Conservation (phyloP, 108 stramenopile genomes). For the Cyclotella distinguenda region DNA sequence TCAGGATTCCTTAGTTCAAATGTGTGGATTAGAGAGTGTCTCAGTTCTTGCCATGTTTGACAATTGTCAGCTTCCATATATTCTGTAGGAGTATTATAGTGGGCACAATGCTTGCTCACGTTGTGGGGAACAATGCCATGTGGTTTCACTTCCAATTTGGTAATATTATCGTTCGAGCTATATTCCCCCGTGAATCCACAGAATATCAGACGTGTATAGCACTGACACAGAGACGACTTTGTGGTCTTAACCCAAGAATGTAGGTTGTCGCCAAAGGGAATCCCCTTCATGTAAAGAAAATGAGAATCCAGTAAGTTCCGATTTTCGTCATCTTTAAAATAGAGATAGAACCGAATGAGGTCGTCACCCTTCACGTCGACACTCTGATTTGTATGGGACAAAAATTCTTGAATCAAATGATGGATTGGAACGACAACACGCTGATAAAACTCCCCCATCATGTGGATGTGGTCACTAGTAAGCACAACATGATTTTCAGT, state of each 20-base stretch:
- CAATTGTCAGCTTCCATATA: not conserved
- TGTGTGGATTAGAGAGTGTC: conserved; percentile 1
- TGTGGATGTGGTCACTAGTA: conserved; percentile 20
- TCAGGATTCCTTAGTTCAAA: conserved; percentile 4
- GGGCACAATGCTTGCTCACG: conserved; percentile 1
- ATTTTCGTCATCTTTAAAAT: not conserved
- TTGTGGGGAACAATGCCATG: not conserved
- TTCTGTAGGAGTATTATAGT: not conserved
- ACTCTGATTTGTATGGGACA: not conserved
- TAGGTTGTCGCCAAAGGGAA: conserved; percentile 6
- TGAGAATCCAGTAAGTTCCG: conserved; percentile 2
- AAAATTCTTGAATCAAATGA: conserved; percentile 9
- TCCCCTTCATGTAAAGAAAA: conserved; percentile 8
- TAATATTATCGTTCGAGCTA: not conserved
- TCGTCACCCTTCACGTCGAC: not conserved
- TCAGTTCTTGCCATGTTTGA: conserved; percentile 9
- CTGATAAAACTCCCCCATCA: conserved; percentile 45
- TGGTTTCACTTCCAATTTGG: not conserved
- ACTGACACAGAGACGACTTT: not conserved
- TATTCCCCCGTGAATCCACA: conserved; percentile 12
- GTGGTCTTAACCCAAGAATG: conserved; percentile 1
- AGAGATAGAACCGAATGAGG: conserved; percentile 6
- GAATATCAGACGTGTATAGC: conserved; percentile 16
- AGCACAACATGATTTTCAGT: conserved; percentile 32
- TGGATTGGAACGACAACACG: not conserved